A percentile compares a stretch with the other conserved stretches of the same genome.
Evolutionary conservation across 1,284 basidiomycete genomes (phyloP).

Genomic region (Dichomitus squalens): DNA sequence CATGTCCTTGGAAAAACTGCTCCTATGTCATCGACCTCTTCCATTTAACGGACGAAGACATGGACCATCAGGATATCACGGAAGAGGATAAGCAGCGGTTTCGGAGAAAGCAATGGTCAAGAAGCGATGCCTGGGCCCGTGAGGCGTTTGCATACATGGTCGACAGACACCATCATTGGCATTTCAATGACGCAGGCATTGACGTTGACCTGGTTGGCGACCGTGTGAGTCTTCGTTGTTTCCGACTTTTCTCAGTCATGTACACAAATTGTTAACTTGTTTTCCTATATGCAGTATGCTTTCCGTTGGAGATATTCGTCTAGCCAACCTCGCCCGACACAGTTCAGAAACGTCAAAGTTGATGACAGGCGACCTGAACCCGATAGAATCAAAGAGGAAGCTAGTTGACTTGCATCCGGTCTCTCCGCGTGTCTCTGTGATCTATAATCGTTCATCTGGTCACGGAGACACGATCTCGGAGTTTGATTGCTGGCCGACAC

Average conservation of each 20-base stretch:
- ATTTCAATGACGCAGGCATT: conserved; percentile 26
- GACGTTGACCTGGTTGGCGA: conserved; percentile 8
- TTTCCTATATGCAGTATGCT: not conserved
- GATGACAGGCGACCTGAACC: not conserved
- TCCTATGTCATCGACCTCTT: conserved; percentile 27
- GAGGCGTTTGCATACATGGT: conserved; percentile 24
- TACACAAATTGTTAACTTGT: not conserved
- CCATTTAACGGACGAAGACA: conserved; percentile 23
- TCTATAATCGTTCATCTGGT: too few relatives aligned
- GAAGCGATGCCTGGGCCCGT: conserved; percentile 19
- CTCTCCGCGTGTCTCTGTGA: too few relatives aligned
- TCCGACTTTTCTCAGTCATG: not conserved
- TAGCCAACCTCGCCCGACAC: not conserved
- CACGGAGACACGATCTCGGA: too few relatives aligned
- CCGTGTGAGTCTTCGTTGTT: conserved; percentile 16
- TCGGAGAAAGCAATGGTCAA: conserved; percentile 14
- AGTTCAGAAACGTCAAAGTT: not conserved
- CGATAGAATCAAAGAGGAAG: conserved; percentile 12
- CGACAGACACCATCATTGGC: conserved; percentile 17
- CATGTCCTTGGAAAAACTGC: conserved; percentile 28
- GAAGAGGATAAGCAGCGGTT: conserved; percentile 13
- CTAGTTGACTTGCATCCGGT: not conserved
- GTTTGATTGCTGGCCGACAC: too few relatives aligned
- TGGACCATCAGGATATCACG: conserved; percentile 13
- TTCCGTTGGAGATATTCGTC: conserved; percentile 15